Conservation (phyloP, 169 alveolate species). For the Plasmodium knowlesi region DNA sequence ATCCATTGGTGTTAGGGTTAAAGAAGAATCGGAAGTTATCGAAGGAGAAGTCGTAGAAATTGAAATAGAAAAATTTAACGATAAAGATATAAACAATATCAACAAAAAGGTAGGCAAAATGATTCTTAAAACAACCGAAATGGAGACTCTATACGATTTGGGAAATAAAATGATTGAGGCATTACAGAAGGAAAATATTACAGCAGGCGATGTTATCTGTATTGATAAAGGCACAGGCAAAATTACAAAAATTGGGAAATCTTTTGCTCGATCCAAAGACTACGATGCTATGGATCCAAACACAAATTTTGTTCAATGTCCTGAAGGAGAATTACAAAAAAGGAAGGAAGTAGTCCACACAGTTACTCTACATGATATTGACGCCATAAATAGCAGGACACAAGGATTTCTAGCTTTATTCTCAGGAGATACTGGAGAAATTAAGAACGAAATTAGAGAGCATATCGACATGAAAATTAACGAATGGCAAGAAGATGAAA, state of each 20-base stretch:
- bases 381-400: conserved; percentile 96
- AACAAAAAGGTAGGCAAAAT: conserved; percentile 92
- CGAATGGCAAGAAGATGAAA: conserved; percentile 99
- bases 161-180: conserved; percentile 96
- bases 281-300: conserved; percentile 98
- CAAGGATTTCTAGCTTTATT: conserved; percentile 98
- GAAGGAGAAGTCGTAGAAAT: conserved; percentile 99
- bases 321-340: conserved; percentile 99
- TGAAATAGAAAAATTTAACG: conserved; percentile 92
- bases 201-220: conserved; percentile 96
- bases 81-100: conserved; percentile 72
- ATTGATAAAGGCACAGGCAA: conserved; percentile 98
- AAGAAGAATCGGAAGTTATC: conserved; percentile 98
- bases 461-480: conserved; percentile 98
- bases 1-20: conserved; percentile 98
- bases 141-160: conserved; percentile 98
- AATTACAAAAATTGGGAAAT: conserved; percentile 97
- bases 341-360: conserved; percentile 98
- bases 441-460: conserved; percentile 97
- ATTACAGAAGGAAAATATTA: conserved; percentile 85
- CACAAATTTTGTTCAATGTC: conserved; percentile 93
- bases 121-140: conserved; percentile 98
- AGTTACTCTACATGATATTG: conserved; percentile 99
- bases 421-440: conserved; percentile 99
- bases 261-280: conserved; percentile 96